A percentile compares a stretch with the other conserved stretches of the same genome.
phyloP scores from a whole-genome alignment of 2,329 filamentous ascomycete species.

The Apiospora saccharicola region DNA sequence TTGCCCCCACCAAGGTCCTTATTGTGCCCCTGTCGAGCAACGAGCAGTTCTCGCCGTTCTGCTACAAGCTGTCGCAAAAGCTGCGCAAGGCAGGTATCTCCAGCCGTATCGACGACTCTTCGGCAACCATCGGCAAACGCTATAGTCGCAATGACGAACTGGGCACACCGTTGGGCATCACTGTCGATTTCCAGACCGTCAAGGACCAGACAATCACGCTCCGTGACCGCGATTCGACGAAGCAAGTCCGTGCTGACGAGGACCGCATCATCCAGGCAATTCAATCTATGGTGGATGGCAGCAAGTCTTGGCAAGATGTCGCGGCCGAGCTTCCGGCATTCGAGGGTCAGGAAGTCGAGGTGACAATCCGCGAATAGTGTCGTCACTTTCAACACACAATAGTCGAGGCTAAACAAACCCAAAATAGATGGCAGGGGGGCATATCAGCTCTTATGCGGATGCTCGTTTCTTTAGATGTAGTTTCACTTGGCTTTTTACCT shows the following conservation, averaged over 20 bases:
- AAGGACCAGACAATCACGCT: conserved; percentile 88
- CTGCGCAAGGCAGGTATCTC: conserved; percentile 81
- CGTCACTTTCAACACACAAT: neutral
- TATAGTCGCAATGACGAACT: conserved; percentile 96
- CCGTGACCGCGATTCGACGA: conserved; percentile 88
- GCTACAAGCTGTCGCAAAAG: conserved; percentile 75
- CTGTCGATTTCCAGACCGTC: conserved; percentile 93
- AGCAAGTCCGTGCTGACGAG: conserved; percentile 85
- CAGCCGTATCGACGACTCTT: conserved; percentile 88
- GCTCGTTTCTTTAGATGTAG: conserved; percentile 27
- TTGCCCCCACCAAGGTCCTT: conserved; percentile 95
- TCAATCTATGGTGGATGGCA: conserved; percentile 58
- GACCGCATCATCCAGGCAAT: conserved; percentile 79
- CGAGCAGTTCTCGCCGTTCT: conserved; percentile 78
- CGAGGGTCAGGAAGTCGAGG: conserved; percentile 74
- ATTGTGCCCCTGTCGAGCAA: conserved; percentile 89
- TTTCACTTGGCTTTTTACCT: conserved; percentile 29
- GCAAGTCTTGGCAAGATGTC: conserved; percentile 72
- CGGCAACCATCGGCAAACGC: conserved; percentile 91
- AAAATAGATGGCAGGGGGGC: neutral
- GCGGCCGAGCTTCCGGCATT: conserved; percentile 83
- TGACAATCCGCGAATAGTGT: conserved; percentile 43
- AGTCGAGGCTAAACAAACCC: conserved; percentile 7
- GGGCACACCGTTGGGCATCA: conserved; percentile 92
- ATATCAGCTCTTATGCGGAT: conserved; percentile 26